Base-by-base conservation (phyloP, 495 filamentous ascomycete genomes). In the Ascobolus immersus region DNA sequence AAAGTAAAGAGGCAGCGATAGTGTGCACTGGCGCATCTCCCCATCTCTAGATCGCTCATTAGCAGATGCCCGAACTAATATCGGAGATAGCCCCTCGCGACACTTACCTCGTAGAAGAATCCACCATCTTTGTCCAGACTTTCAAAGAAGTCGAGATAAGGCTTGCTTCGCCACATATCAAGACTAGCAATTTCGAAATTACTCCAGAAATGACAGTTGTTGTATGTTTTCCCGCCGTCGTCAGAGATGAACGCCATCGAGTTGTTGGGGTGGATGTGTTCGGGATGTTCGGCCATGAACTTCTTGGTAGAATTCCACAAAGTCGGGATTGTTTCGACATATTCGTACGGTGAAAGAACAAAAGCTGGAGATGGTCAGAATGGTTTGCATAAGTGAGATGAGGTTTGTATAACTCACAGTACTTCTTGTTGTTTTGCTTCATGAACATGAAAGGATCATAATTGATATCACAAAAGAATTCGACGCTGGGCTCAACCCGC, bases 121-220 rank as follows among this genome's bases (percentile, higher is more conserved):
- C 79, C 79, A 35, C 79, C 79, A 36, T 81, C 76, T 30, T 62
- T 55, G 46, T 90, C 79, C 20, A 90, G 61, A 11, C 64, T 64
- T 21, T 73, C 64, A 46, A 90, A 90, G 52, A 65, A 90, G 51
- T 82, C 77, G 12, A 63, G 55, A 50, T 90, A 90, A 13, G 71
- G 60, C 46, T 75, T 59, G 12, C 76, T 79, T 37, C 79, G 64
- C 30, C 84, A 63, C 75, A 79, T 89, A 21, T 81, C 60, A 23
- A 90, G 60, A 48, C 67, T 81, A 30, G 77, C 79, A 37, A 90
- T 67, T 52, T 90, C 79, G 40, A 90, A 90, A 53, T 90, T 90
- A 32, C 77, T 84, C 79, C 79, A 90, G 51, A 94, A 91, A 52
- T 96, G 86, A 53, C 86, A 96, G 49, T 80, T 70, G 58, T 94